Base-by-base conservation (phyloP, 805 yeast genomes). In the Metschnikowia amazonensis region DNA sequence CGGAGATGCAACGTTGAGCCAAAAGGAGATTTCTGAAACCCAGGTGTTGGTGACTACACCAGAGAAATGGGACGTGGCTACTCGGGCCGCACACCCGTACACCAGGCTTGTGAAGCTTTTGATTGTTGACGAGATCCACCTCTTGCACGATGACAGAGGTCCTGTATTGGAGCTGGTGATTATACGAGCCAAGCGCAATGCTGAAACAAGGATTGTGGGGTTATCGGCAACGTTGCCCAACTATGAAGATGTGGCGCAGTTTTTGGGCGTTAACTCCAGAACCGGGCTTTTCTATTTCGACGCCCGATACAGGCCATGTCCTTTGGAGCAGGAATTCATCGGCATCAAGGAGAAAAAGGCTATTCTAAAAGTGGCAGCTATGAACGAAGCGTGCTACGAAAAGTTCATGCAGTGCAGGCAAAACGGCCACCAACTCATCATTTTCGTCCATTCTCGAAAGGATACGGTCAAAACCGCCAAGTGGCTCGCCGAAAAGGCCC, bases 31-130 rank as follows among this genome's bases (percentile, higher is more conserved):
- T 25, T 64, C 76, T 1, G 82, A 82, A 36, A 85, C 96, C 0
- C 96, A 92, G 56, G 65, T 92, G 4, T 68, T 92, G 40, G 95
- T 92, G 1, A 87, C 97, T 0, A 92, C 99, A 0, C 98, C 98
- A 0, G 99, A 94, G 60, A 92, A 89, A 63, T 92, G 98, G 98
- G 98, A 94, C 67, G 87, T 94, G 17, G 83, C 90, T 13, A 90
- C 97, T 0, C 76, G 99, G 67, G 92, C 92, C 58, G 74, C 76
- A 35, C 70, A 79, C 2, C 77, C 84, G 20, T 84, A 82, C 55
- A 77, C 82, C 1, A 73, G 77, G 29, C 66, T 81, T 1, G 94
- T 89, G 1, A 75, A 79, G 33, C 72, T 92, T 18, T 65, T 92
- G 8, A 84, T 92, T 23, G 80, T 94, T 42, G 99, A 92, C 70